Base-by-base conservation (phyloP, 768 basidiomycete species). In the Panaeolus cyanescens region DNA sequence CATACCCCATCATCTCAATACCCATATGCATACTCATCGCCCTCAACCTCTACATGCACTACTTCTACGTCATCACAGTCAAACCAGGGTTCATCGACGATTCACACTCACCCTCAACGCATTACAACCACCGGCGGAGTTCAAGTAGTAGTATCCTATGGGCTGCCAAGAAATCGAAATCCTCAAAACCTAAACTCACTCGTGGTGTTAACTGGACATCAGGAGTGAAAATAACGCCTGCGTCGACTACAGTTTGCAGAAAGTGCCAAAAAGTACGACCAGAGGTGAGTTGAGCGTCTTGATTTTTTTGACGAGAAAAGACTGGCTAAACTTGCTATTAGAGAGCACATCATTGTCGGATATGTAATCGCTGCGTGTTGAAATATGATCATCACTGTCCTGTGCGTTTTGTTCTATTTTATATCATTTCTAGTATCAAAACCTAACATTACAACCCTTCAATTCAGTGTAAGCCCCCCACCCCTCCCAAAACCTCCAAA, bases 341-440 rank as follows among this genome's bases (percentile, higher is more conserved):
- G 95, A 87, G 95, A 76, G 83, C 95, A 8, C 95, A 98, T 71
- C 95, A 96, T 74, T 97, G 95, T 75, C 83, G 89, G 25, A 89
- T 97, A 70, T 97, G 95, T 72, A 93, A 94, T 66, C 85, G 83
- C 56, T 97, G 95, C 69, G 87, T 97, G 28, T 72, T 98, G 45
- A 95, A 95, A 71, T 95, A 89, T 71, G 93, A 95, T 69, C 93
- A 95, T 67, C 93, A 95, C 72, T 95, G 93, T 76, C 92, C 93
- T 60, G 92, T 93, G 70, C 73, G 91, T 87, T 28, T 54, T 30
- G n/a, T 55, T 25, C 39, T 25, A n/a, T 61, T 30, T 36, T 58
- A 60, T 37, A 19, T 54, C 54, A 12, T 61, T 8, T 56, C 25
- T 32, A 20, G 5, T 1, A 20, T 9, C 56, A 2, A 30, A 56